Evolutionary conservation across 805 yeast genomes (phyloP).

Genomic region (Nakazawaea pomicola): DNA sequence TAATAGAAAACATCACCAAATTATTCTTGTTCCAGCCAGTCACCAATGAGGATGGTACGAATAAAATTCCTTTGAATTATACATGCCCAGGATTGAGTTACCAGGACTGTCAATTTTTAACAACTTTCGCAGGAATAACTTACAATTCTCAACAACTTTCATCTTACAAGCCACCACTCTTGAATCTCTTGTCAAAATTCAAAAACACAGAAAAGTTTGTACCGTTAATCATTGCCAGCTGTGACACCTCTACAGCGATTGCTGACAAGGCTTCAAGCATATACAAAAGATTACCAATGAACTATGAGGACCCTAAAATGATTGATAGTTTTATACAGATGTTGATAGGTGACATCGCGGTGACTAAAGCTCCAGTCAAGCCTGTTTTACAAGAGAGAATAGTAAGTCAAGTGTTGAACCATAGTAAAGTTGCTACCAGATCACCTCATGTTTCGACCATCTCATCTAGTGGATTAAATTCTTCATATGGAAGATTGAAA

Average conservation of each 20-base stretch:
- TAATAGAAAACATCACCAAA: conserved; percentile 45
- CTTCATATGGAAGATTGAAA: conserved; percentile 47
- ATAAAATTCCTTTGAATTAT: conserved; percentile 36
- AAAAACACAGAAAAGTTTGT: conserved; percentile 32
- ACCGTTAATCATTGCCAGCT: conserved; percentile 58
- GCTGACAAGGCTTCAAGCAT: conserved; percentile 49
- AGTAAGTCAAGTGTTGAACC: conserved; percentile 45
- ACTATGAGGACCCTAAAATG: conserved; percentile 44
- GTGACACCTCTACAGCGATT: conserved; percentile 52
- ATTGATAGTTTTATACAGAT: conserved; percentile 41
- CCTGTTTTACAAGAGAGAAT: conserved; percentile 52
- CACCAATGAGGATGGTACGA: conserved; percentile 28
- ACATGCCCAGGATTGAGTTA: conserved; percentile 62
- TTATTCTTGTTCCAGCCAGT: conserved; percentile 54
- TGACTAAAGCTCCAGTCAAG: conserved; percentile 47
- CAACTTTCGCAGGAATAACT: conserved; percentile 61
- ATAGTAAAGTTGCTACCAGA: conserved; percentile 47
- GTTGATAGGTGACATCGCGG: conserved; percentile 42
- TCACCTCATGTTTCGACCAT: conserved; percentile 39
- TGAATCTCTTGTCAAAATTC: conserved; percentile 39
- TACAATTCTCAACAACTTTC: conserved; percentile 46
- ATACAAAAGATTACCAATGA: conserved; percentile 44
- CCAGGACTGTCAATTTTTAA: conserved; percentile 55
- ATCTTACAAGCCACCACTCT: conserved; percentile 33
- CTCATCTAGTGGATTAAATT: conserved; percentile 54